Percentiles rank a stretch among this genome's conserved stretches.
Conservation (phyloP, 495 filamentous ascomycete species). For the Lasiosphaeriaceae sp. region DNA sequence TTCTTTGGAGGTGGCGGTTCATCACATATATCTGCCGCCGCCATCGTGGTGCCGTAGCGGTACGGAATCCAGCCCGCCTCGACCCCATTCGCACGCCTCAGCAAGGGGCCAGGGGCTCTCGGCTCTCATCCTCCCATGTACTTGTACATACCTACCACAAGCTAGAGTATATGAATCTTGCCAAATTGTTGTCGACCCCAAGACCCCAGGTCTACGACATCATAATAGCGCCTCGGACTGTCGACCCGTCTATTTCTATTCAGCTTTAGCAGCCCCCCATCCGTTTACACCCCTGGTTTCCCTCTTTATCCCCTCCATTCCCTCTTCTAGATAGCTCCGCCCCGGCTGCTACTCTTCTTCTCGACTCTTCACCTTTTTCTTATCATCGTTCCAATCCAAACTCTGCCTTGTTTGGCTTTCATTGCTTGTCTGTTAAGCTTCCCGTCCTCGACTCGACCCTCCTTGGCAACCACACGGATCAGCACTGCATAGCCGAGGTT, state of each 20-base stretch:
- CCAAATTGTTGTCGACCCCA: slow-evolving; percentile 9
- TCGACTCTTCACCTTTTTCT: background rate
- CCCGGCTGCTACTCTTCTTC: background rate
- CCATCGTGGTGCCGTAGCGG: background rate
- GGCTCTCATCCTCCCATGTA: background rate
- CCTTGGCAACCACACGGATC: background rate
- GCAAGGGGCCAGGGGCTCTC: background rate
- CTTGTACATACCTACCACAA: background rate
- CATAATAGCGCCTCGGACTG: slow-evolving; percentile 10
- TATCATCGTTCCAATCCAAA: background rate
- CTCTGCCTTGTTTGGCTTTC: background rate
- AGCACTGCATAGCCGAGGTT: background rate
- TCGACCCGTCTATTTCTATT: slow-evolving; percentile 4
- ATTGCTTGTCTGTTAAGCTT: background rate
- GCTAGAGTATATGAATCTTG: background rate
- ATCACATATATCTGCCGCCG: background rate
- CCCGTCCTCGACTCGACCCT: background rate
- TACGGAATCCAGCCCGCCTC: background rate
- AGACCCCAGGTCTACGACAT: slow-evolving; percentile 6
- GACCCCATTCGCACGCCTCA: background rate
- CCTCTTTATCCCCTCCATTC: background rate
- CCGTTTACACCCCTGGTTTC: background rate
- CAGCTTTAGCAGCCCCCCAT: background rate
- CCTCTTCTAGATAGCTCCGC: background rate
- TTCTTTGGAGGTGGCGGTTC: too few relatives aligned